Evolutionary conservation across 2,329 filamentous ascomycete species (phyloP).

Genomic region (Diaporthe sp.): DNA sequence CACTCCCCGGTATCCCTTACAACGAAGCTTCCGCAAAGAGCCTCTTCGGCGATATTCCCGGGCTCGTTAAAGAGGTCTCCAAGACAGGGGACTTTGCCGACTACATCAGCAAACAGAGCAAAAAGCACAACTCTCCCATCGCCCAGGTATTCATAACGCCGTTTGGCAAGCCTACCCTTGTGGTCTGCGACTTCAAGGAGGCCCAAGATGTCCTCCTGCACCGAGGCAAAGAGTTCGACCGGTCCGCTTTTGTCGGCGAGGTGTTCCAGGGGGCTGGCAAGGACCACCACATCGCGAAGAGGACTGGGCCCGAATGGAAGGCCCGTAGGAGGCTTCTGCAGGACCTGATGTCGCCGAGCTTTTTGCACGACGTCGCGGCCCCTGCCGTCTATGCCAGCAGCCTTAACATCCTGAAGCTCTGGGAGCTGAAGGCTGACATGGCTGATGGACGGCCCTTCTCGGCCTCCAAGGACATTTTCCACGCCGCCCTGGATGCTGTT

Average conservation of each 20-base stretch:
- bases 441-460: conserved; percentile 51
- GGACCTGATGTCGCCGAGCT: conserved; percentile 55
- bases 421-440: conserved; percentile 50
- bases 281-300: conserved; percentile 53
- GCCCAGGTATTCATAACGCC: conserved; percentile 54
- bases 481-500: conserved; percentile 53
- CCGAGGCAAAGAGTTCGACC: conserved; percentile 34
- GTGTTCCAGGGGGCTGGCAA: conserved; percentile 44
- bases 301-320: conserved; percentile 51
- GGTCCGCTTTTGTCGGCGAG: conserved; percentile 49
- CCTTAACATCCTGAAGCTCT: conserved; percentile 51
- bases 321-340: conserved; percentile 51
- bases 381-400: conserved; percentile 53
- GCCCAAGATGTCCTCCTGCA: conserved; percentile 37
- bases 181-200: conserved; percentile 35
- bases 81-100: conserved; percentile 37
- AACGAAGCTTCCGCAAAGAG: conserved; percentile 42
- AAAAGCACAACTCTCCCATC: conserved; percentile 45
- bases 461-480: conserved; percentile 50
- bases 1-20: conserved; percentile 50
- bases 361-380: conserved; percentile 52
- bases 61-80: conserved; percentile 33
- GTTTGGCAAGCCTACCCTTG: conserved; percentile 41
- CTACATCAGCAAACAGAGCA: conserved; percentile 42
- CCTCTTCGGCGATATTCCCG: conserved; percentile 47